These are phyloP conservation scores for Ballota nigra DNA, from an alignment of 257 asterid species.

Conservation along the genomic window DNA sequence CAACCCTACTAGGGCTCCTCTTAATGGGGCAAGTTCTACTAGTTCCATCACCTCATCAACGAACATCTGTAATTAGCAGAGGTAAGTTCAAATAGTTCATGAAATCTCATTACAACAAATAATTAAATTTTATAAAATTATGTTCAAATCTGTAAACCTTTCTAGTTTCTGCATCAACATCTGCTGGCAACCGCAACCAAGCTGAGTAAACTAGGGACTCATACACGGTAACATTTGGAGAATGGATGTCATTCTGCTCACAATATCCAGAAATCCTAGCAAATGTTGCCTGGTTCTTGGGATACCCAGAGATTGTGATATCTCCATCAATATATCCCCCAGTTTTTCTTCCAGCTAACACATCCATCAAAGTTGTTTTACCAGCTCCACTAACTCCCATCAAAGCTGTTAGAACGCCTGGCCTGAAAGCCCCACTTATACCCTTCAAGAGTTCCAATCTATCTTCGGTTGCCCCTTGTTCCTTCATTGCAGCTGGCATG, in stretches of 20 bases:
- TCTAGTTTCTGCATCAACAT: conserved; percentile 41
- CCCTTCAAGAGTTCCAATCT: conserved; percentile 42
- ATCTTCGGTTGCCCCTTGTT: conserved; percentile 42
- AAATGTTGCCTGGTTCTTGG: conserved; percentile 32
- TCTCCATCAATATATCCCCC: conserved; percentile 57
- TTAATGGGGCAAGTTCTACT: conserved; percentile 45
- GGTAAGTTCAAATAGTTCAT: not conserved
- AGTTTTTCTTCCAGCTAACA: conserved; percentile 54
- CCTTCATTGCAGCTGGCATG: conserved; percentile 79
- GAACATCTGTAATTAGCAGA: conserved; percentile 35
- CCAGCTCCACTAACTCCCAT: conserved; percentile 75
- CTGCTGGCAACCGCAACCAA: conserved; percentile 47
- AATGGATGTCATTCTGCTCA: conserved; percentile 36
- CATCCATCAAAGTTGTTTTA: conserved; percentile 61
- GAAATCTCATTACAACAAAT: not conserved
- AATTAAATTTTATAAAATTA: not conserved
- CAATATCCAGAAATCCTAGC: conserved; percentile 39
- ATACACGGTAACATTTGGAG: conserved; percentile 31
- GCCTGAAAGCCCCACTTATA: conserved; percentile 53
- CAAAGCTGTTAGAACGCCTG: conserved; percentile 57
- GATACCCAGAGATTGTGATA: conserved; percentile 55
- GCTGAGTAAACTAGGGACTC: conserved; percentile 46
- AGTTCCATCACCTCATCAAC: conserved; percentile 66
- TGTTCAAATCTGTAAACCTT: conserved; percentile 25
- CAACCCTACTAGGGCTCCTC: conserved; percentile 49